phyloP scores from a whole-genome alignment of 2,329 filamentous ascomycete genomes.

The Microcera coccophila region DNA sequence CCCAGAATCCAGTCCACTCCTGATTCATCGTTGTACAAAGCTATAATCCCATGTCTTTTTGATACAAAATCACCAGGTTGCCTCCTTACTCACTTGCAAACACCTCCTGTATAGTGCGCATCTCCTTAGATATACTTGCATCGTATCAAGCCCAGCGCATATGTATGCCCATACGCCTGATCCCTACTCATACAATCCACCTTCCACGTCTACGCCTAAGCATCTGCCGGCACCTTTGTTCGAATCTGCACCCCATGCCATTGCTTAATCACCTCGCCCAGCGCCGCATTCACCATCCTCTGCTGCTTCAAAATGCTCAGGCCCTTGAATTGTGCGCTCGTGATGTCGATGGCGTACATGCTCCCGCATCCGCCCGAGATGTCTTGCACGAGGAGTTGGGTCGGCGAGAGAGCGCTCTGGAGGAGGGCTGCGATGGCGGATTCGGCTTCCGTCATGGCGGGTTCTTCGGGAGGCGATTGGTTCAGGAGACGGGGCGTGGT shows the following conservation, averaged over 20 bases:
- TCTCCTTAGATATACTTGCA: too few species aligned
- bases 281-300: slow-evolving; percentile 69
- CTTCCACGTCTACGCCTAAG: slow-evolving; percentile 1
- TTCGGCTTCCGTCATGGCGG: slow-evolving; percentile 49
- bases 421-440: slow-evolving; percentile 55
- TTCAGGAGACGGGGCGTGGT: slow-evolving; percentile 7
- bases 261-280: slow-evolving; percentile 70
- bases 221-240: slow-evolving; percentile 50
- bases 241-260: slow-evolving; percentile 83
- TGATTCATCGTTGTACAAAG: too few species aligned
- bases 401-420: slow-evolving; percentile 42
- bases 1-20: too few species aligned
- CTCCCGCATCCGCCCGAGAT: slow-evolving; percentile 79
- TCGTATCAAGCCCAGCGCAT: too few species aligned
- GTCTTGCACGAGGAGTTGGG: slow-evolving; percentile 64
- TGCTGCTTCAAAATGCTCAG: slow-evolving; percentile 75
- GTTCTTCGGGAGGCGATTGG: slow-evolving; percentile 14
- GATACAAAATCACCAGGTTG: too few species aligned
- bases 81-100: too few species aligned
- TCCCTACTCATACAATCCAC: background rate
- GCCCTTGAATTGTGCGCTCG: slow-evolving; percentile 67
- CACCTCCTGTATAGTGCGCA: too few species aligned
- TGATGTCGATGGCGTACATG: slow-evolving; percentile 82
- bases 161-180: too few species aligned
- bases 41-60: too few species aligned